Evolutionary conservation across 345 rosid genomes (phyloP).

Genomic region (Eucalyptus grandis): DNA sequence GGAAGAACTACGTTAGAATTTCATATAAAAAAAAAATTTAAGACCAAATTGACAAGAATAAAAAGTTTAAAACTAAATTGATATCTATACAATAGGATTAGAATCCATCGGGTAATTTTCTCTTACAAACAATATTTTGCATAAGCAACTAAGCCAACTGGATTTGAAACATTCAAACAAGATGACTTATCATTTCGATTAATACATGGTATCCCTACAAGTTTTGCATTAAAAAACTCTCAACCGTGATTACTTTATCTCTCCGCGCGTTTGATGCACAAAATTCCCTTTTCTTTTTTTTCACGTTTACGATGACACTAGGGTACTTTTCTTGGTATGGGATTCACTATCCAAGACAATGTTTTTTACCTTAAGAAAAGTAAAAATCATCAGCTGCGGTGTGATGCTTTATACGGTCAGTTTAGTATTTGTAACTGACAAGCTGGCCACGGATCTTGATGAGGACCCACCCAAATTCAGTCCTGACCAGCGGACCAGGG

Average conservation of each 20-base stretch:
- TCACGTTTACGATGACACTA: not conserved
- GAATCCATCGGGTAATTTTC: not conserved
- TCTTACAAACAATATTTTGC: not conserved
- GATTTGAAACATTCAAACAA: not conserved
- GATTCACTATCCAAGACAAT: not conserved
- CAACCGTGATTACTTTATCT: not conserved
- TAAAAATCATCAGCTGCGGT: not conserved
- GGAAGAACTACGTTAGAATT: not conserved
- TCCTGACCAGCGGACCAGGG: not conserved
- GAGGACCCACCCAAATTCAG: not conserved
- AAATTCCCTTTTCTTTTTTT: not conserved
- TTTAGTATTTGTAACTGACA: not conserved
- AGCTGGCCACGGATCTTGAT: not conserved
- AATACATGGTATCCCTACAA: not conserved
- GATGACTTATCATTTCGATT: not conserved
- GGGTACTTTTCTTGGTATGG: not conserved
- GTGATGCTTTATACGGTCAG: not conserved
- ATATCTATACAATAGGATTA: not conserved
- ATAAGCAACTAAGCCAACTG: not conserved
- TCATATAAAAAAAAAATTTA: not conserved
- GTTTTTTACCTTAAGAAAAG: not conserved
- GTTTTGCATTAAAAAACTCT: not conserved
- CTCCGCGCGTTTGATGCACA: not conserved
- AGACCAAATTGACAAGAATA: not conserved
- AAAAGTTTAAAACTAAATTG: not conserved